Conservation (phyloP, 371 early-diverging fungal genomes). For the Batrachochytrium dendrobatidis region DNA sequence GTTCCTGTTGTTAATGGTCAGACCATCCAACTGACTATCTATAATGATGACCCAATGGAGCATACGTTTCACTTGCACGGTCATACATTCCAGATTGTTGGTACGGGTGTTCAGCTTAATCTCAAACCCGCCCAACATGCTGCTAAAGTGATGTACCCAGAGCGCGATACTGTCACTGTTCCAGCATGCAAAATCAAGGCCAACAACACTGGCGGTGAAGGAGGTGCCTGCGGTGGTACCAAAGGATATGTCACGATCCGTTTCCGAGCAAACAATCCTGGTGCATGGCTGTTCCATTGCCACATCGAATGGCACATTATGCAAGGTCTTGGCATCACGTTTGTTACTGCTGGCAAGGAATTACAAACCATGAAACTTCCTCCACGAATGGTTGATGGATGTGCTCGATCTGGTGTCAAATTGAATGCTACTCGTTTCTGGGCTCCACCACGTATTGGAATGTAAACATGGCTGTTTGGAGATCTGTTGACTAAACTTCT, state of each 20-base stretch:
- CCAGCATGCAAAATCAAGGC: slow-evolving; percentile 1
- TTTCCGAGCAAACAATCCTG: slow-evolving; percentile 50
- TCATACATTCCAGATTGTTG: slow-evolving; percentile 17
- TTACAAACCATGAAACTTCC: not conserved
- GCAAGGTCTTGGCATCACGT: slow-evolving; percentile 1
- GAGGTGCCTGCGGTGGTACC: not conserved
- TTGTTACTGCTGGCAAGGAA: not conserved
- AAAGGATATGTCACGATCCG: slow-evolving; percentile 13
- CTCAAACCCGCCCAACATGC: not conserved
- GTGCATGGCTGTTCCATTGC: slow-evolving; percentile 69
- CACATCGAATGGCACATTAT: slow-evolving; percentile 65
- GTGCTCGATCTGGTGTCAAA: not conserved
- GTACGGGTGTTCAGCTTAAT: slow-evolving; percentile 9
- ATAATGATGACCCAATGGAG: slow-evolving; percentile 15
- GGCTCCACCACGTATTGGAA: not conserved
- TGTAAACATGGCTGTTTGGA: no score
- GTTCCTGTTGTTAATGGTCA: not conserved
- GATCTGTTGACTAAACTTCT: no score
- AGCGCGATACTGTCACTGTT: slow-evolving; percentile 4
- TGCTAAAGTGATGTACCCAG: not conserved
- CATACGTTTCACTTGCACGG: slow-evolving; percentile 24
- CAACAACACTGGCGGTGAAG: not conserved
- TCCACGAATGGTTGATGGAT: not conserved
- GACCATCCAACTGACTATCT: slow-evolving; percentile 8
- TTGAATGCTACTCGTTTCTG: not conserved